phyloP scores from a whole-genome alignment of 1,139 yeast species.

The Yamadazyma siamensis region DNA sequence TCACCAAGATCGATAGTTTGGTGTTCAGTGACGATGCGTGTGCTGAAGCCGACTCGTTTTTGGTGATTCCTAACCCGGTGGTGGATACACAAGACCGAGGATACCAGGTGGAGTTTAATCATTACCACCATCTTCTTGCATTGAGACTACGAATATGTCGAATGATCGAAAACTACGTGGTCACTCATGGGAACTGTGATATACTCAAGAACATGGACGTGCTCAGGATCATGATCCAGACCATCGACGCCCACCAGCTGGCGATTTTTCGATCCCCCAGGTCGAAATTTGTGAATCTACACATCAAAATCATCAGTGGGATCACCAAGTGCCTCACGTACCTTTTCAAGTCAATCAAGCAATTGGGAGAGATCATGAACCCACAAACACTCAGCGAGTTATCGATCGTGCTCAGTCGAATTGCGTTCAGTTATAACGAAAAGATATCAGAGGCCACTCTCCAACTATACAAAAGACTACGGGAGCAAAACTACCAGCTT shows the following conservation, averaged over 20 bases:
- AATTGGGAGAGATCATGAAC: slow-evolving; percentile 31
- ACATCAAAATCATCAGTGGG: slow-evolving; percentile 43
- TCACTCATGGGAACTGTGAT: slow-evolving; percentile 27
- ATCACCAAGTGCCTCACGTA: slow-evolving; percentile 32
- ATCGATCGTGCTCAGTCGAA: slow-evolving; percentile 50
- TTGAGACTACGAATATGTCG: slow-evolving; percentile 40
- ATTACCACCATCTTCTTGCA: slow-evolving; percentile 41
- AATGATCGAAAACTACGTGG: slow-evolving; percentile 42
- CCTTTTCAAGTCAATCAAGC: slow-evolving; percentile 28
- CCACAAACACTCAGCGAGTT: slow-evolving; percentile 47
- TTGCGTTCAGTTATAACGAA: slow-evolving; percentile 52
- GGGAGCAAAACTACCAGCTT: slow-evolving; percentile 21
- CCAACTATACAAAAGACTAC: slow-evolving; percentile 25
- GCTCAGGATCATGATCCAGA: slow-evolving; percentile 42
- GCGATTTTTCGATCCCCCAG: slow-evolving; percentile 46
- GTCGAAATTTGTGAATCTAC: slow-evolving; percentile 33
- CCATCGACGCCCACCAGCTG: slow-evolving; percentile 53
- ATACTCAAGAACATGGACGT: slow-evolving; percentile 34
- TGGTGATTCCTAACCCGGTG: slow-evolving; percentile 6
- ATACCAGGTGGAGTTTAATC: slow-evolving; percentile 26
- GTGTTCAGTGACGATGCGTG: slow-evolving; percentile 22
- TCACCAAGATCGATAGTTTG: slow-evolving; percentile 27
- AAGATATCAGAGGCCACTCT: slow-evolving; percentile 32
- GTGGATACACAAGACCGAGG: slow-evolving; percentile 2
- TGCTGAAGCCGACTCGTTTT: slow-evolving; percentile 2